These are phyloP conservation scores for Tylopilus cervinicoccineus DNA, from an alignment of 768 basidiomycete species.

Conservation along the genomic window DNA sequence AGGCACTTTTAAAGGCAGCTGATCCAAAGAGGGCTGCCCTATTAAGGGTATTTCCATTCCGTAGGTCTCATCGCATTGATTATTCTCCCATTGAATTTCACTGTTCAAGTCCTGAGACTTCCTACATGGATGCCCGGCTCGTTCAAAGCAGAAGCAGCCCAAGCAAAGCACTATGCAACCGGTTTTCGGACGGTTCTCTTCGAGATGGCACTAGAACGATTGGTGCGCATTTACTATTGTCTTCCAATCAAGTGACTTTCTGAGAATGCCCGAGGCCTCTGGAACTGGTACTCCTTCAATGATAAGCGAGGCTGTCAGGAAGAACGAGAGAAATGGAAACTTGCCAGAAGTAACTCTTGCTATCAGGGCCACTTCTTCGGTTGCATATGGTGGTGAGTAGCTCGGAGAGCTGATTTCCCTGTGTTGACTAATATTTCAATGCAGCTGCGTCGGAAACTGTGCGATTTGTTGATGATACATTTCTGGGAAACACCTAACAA, in stretches of 20 bases:
- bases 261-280: constrained; percentile 12
- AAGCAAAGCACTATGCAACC: constrained; percentile 9
- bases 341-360: constrained; percentile 18
- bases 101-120: constrained; percentile 19
- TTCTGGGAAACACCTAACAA: neutral
- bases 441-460: constrained; percentile 28
- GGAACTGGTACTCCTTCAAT: constrained; percentile 17
- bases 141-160: constrained; percentile 18
- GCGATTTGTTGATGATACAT: neutral
- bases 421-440: constrained; percentile 1
- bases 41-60: constrained; percentile 23
- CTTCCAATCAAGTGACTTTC: neutral
- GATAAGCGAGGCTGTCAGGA: constrained; percentile 18
- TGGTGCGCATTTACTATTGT: constrained; percentile 10
- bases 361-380: constrained; percentile 20
- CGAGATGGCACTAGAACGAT: constrained; percentile 19
- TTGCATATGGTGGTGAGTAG: constrained; percentile 21
- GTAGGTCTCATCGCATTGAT: constrained; percentile 12
- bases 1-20: constrained; percentile 12
- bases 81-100: neutral
- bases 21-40: constrained; percentile 22
- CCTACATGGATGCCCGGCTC: constrained; percentile 27
- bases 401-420: neutral
- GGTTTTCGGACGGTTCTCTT: constrained; percentile 22
- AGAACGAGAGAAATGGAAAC: constrained; percentile 17